Base-by-base conservation (phyloP, 1,139 yeast genomes). In the Yarrowia galli region DNA sequence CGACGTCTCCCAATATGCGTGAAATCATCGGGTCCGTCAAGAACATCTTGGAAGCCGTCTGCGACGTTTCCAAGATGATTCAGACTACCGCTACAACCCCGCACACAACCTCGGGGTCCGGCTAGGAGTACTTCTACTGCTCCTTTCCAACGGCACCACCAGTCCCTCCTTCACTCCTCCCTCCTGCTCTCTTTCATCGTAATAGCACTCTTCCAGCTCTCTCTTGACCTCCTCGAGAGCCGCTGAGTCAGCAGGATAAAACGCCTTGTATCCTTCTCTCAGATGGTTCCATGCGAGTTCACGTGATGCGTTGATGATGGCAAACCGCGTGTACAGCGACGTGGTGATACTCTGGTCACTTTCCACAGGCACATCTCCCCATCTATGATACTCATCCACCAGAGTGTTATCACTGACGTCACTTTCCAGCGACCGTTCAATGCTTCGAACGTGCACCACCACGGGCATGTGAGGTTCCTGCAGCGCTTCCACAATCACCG, bases 251-350 rank as follows among this genome's bases (percentile, higher is more conserved):
- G 43, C 46, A 25, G 66, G 66, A 18, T 36, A 61, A 12, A 36
- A 61, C 18, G 45, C 46, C 46, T 46, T 61, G 56, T 61, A 61
- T 16, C 56, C 56, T 18, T 48, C 54, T 25, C 66, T 22, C 46
- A 61, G 28, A n/a, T 61, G 66, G 23, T 61, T 61, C 66, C 66
- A 61, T 13, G 66, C 66, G 8, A 61, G 46, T 18, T 61, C 66
- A 16, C 66, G 46, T 3, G 56, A 46, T 8, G 66, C 54, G 23
- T 61, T 61, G n/a, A 61, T 61, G 15, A 61, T 48, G 16, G 46
- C 66, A 23, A 61, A 61, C 16, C 56, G 43, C 2, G 54, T 46
- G 18, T 61, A 61, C 28, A 61, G 20, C 3, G 46, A 35, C 1
- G 45, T 58, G 20, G 64, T 58, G 20, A 58, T 9, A 32, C 48